phyloP scores from a whole-genome alignment of 768 basidiomycete genomes.

The Kwoniella newhampshirensis region DNA sequence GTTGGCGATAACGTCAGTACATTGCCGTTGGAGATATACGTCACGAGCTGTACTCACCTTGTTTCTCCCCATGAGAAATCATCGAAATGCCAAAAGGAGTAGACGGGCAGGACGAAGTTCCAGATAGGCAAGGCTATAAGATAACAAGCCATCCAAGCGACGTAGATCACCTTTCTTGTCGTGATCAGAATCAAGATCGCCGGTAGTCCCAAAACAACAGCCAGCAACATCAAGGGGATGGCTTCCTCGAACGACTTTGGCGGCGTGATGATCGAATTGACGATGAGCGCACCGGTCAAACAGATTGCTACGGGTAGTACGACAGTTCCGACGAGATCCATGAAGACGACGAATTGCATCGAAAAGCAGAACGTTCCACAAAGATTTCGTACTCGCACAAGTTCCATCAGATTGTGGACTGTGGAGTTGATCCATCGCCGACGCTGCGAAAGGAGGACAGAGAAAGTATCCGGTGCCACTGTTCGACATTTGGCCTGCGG shows the following conservation, averaged over 20 bases:
- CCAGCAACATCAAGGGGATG: conserved; percentile 85
- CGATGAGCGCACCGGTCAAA: conserved; percentile 84
- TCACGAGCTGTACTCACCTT: conserved; percentile 61
- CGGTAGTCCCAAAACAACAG: conserved; percentile 89
- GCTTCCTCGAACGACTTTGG: conserved; percentile 85
- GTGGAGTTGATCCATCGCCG: conserved; percentile 99
- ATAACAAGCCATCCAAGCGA: conserved; percentile 98
- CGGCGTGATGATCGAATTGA: conserved; percentile 73
- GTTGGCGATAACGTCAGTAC: background rate
- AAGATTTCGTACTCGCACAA: conserved; percentile 90
- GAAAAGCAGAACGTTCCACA: conserved; percentile 99
- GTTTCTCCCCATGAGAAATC: conserved; percentile 99
- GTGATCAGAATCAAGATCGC: conserved; percentile 89
- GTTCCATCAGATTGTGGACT: conserved; percentile 98
- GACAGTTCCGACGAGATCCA: conserved; percentile 65
- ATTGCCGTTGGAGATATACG: background rate
- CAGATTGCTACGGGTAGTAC: conserved; percentile 91
- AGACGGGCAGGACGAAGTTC: conserved; percentile 91
- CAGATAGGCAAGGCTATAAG: conserved; percentile 88
- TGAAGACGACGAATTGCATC: conserved; percentile 99
- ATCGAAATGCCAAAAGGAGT: conserved; percentile 99
- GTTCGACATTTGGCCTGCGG: conserved; percentile 94
- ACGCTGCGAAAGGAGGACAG: conserved; percentile 88
- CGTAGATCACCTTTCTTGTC: conserved; percentile 89
- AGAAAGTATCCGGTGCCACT: conserved; percentile 92